A percentile compares a stretch with the other conserved stretches of the same genome.
phyloP scores from a whole-genome alignment of 441 rosid species.

The Raphanus hybrid region DNA sequence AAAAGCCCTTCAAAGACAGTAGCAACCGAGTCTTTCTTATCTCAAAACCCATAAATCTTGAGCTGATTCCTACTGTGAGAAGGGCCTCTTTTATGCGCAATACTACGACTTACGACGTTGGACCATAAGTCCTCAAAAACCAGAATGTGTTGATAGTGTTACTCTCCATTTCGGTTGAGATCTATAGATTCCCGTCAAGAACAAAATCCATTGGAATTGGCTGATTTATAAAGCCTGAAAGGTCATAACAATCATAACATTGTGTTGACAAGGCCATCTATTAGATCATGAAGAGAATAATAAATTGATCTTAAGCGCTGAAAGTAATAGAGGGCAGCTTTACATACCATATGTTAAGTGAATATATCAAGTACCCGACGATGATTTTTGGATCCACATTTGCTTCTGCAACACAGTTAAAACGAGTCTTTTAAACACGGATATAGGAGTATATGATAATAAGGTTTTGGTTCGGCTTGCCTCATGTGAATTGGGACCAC shows the following conservation, averaged over 20 bases:
- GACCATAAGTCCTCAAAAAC: slow-evolving; percentile 40
- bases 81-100: slow-evolving; percentile 39
- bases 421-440: slow-evolving; percentile 1
- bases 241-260: slow-evolving; percentile 5
- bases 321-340: neutral
- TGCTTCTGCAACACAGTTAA: slow-evolving; percentile 64
- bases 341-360: slow-evolving; percentile 43
- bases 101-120: slow-evolving; percentile 39
- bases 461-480: slow-evolving; percentile 40
- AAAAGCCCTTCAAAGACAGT: slow-evolving; percentile 10
- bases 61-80: slow-evolving; percentile 43
- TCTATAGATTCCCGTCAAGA: slow-evolving; percentile 38
- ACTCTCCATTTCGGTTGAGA: slow-evolving; percentile 41
- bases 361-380: slow-evolving; percentile 54
- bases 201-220: slow-evolving; percentile 36
- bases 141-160: slow-evolving; percentile 24
- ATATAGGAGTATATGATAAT: slow-evolving; percentile 12
- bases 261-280: slow-evolving; percentile 8
- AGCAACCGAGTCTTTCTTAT: slow-evolving; percentile 32
- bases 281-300: neutral
- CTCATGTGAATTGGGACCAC: slow-evolving; percentile 64
- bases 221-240: slow-evolving; percentile 31
- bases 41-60: slow-evolving; percentile 12
- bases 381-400: slow-evolving; percentile 79
- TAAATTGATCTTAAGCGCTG: neutral